Evolutionary conservation across 345 rosid species (phyloP).

Genomic region (Linum tenue): DNA sequence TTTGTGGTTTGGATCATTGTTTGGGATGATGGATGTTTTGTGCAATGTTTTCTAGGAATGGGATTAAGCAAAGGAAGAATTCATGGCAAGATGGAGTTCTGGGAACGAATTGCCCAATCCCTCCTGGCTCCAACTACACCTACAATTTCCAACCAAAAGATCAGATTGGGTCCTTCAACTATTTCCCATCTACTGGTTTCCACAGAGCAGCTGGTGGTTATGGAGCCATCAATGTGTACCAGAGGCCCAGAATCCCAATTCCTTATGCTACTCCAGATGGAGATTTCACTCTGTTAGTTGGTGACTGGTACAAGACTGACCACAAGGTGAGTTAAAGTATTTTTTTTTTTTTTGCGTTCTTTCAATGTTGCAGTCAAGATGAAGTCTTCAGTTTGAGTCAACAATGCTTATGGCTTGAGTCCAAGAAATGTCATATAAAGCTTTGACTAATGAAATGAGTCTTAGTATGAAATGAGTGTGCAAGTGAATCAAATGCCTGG

Average conservation of each 20-base stretch:
- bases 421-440: too few species aligned
- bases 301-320: slow-evolving; percentile 50
- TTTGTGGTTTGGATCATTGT: background rate
- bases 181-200: slow-evolving; percentile 31
- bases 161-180: slow-evolving; percentile 33
- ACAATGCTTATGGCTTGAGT: too few species aligned
- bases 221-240: slow-evolving; percentile 45
- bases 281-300: slow-evolving; percentile 52
- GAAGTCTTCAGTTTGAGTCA: background rate
- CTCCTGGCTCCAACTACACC: slow-evolving; percentile 31
- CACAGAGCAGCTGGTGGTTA: slow-evolving; percentile 41
- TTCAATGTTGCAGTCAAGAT: background rate
- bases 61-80: slow-evolving; percentile 38
- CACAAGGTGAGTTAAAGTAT: too few species aligned
- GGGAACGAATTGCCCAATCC: slow-evolving; percentile 38
- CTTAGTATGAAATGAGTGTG: too few species aligned
- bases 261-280: slow-evolving; percentile 47
- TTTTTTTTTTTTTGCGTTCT: too few species aligned
- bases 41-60: slow-evolving; percentile 25
- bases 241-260: slow-evolving; percentile 47
- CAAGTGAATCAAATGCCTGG: too few species aligned
- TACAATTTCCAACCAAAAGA: slow-evolving; percentile 36
- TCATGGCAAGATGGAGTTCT: slow-evolving; percentile 48
- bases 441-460: too few species aligned
- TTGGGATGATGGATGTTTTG: background rate